These are phyloP conservation scores for Nicotiana obtusifolia DNA, from an alignment of 257 asterid species.

Conservation along the genomic window DNA sequence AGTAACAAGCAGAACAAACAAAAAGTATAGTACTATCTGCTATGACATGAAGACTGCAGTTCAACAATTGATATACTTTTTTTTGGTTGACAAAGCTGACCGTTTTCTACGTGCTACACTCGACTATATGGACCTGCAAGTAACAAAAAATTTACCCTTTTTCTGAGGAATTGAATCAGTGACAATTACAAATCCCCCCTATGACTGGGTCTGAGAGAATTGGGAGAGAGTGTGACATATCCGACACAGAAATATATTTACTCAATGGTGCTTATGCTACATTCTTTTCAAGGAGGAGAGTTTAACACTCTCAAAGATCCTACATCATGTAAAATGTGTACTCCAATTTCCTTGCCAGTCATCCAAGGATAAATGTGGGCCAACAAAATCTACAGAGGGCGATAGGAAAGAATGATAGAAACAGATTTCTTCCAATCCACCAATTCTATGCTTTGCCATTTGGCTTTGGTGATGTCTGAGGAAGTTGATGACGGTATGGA, in stretches of 20 bases:
- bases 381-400: conserved; percentile 19
- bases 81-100: no score
- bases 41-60: not conserved
- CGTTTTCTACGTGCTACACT: not conserved
- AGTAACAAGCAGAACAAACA: not conserved
- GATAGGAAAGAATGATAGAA: conserved; percentile 25
- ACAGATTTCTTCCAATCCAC: conserved; percentile 12
- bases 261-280: conserved; percentile 29
- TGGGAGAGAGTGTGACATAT: not conserved
- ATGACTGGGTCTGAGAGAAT: not conserved
- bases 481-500: conserved; percentile 52
- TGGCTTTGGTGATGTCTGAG: conserved; percentile 73
- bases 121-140: not conserved
- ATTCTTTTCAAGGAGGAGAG: conserved; percentile 24
- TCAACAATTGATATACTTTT: not conserved
- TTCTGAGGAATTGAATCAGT: not conserved
- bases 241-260: conserved; percentile 11
- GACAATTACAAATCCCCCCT: not conserved
- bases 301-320: conserved; percentile 12
- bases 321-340: conserved; percentile 10
- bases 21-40: not conserved
- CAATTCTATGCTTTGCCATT: conserved; percentile 43
- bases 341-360: conserved; percentile 24
- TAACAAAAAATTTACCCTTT: no score
- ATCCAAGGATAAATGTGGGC: conserved; percentile 15